phyloP scores from a whole-genome alignment of 2,329 filamentous ascomycete species.

The Cryphonectria japonica region DNA sequence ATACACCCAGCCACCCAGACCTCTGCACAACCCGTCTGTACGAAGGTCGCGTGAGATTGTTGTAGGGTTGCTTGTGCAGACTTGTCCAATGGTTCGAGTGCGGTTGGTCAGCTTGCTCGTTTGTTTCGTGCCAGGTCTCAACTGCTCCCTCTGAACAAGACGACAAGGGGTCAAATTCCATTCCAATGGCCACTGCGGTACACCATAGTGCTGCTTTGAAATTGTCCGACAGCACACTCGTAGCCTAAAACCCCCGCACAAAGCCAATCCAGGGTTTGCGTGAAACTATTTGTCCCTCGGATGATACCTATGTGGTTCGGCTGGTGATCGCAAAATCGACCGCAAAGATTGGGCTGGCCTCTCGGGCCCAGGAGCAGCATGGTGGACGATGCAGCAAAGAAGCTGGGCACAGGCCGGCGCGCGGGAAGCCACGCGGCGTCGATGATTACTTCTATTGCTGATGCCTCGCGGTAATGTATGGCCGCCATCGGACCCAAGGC shows the following conservation, averaged over 20 bases:
- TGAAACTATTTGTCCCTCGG: neutral
- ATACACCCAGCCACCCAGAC: neutral
- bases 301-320: neutral
- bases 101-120: neutral
- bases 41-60: neutral
- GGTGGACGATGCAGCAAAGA: neutral
- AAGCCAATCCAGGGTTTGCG: neutral
- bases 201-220: slow-evolving; percentile 6
- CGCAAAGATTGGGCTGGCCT: neutral
- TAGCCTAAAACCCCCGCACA: neutral
- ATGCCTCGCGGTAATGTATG: neutral
- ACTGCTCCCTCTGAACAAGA: neutral
- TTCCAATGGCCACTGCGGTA: neutral
- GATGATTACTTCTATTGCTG: neutral
- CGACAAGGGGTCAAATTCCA: neutral
- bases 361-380: neutral
- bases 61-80: neutral
- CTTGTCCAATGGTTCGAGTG: neutral
- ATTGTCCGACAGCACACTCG: neutral
- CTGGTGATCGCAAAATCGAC: neutral
- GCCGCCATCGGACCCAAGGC: neutral
- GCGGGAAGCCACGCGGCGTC: neutral
- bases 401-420: neutral
- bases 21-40: neutral
- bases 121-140: slow-evolving; percentile 1